These are phyloP conservation scores for Tolypocladium sp. DNA, from an alignment of 2,329 filamentous ascomycete species.

Conservation along the genomic window DNA sequence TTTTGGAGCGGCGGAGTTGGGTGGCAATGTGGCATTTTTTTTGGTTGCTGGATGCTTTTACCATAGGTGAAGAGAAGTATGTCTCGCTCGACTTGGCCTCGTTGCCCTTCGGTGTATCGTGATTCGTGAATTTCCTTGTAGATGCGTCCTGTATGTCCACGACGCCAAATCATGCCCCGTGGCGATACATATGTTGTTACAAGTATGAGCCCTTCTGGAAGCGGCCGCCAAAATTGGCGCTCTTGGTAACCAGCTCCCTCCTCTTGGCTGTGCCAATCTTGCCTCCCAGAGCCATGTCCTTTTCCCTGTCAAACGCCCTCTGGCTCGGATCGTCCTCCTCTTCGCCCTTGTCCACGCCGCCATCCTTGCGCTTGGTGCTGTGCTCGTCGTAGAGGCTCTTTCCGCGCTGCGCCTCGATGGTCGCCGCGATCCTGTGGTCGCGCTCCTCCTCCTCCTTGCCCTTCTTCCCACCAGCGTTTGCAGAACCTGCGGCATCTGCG, in stretches of 20 bases:
- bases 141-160: not conserved
- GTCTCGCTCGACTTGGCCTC: not conserved
- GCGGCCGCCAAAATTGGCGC: constrained; percentile 70
- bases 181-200: constrained; percentile 15
- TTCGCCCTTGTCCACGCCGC: constrained; percentile 27
- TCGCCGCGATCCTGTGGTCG: constrained; percentile 35
- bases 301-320: constrained; percentile 81
- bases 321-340: constrained; percentile 88
- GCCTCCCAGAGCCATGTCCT: constrained; percentile 77
- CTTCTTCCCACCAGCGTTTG: constrained; percentile 28
- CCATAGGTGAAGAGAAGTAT: not conserved
- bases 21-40: constrained; percentile 13
- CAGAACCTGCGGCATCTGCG: constrained; percentile 29
- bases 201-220: constrained; percentile 69
- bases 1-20: constrained; percentile 25
- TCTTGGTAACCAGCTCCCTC: constrained; percentile 69
- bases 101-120: not conserved
- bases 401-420: constrained; percentile 44
- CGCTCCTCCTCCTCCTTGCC: constrained; percentile 47
- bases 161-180: not conserved
- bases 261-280: constrained; percentile 65
- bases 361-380: constrained; percentile 20
- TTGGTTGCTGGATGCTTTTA: constrained; percentile 8
- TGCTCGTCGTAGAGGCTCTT: constrained; percentile 54
- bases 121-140: not conserved